A percentile compares a stretch with the other conserved stretches of the same genome.
These are phyloP conservation scores for Eruca vesicaria DNA, from an alignment of 441 rosid genomes.

Conservation along the genomic window DNA sequence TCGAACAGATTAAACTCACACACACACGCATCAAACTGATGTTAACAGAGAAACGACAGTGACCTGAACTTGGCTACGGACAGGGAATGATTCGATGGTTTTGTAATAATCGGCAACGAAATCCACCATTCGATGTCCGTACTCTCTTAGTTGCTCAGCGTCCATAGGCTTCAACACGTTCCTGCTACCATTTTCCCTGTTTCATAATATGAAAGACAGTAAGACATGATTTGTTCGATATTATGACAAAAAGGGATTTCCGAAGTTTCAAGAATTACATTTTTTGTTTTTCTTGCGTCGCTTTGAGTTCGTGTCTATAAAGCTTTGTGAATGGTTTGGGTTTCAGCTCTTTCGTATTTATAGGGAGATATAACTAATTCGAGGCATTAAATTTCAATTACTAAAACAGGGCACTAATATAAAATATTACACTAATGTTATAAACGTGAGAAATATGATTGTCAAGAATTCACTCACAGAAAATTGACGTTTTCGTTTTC, in stretches of 20 bases:
- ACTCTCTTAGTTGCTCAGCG: slow-evolving; percentile 82
- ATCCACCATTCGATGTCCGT: slow-evolving; percentile 85
- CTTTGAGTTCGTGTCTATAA: neutral
- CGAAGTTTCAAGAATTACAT: slow-evolving; percentile 2
- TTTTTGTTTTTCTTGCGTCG: too few species aligned
- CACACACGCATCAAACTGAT: neutral
- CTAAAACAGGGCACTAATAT: too few species aligned
- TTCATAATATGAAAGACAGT: neutral
- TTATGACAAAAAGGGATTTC: neutral
- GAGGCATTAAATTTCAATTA: too few species aligned
- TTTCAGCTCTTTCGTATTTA: neutral
- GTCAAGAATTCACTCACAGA: too few species aligned
- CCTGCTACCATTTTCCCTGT: slow-evolving; percentile 37
- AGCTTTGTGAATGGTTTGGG: neutral
- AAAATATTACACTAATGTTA: too few species aligned
- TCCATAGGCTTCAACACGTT: slow-evolving; percentile 74
- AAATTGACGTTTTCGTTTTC: too few species aligned
- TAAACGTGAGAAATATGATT: too few species aligned
- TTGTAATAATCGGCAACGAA: slow-evolving; percentile 93
- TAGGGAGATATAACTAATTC: neutral
- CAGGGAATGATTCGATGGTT: slow-evolving; percentile 67
- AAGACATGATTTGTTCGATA: neutral
- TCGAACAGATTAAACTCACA: too few species aligned
- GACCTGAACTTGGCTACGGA: slow-evolving; percentile 97
- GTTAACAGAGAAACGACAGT: neutral